Conservation (phyloP, 2,329 filamentous ascomycete genomes). For the Plectosphaerella plurivora region DNA sequence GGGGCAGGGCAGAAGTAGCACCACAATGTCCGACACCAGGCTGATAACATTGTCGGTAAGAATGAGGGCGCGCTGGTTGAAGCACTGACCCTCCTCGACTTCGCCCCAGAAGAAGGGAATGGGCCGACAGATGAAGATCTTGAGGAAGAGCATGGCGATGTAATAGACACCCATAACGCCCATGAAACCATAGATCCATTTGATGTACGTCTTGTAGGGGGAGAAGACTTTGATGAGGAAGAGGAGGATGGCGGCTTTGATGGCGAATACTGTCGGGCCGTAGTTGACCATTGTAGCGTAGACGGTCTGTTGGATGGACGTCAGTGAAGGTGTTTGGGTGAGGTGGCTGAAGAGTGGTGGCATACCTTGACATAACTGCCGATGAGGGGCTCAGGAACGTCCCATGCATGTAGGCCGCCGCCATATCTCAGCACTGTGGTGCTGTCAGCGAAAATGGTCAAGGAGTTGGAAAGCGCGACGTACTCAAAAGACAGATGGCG, state of each 20-base stretch:
- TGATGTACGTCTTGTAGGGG: conserved; percentile 13
- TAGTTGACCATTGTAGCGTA: conserved; percentile 19
- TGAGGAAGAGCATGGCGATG: conserved; percentile 18
- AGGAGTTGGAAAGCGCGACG: no score
- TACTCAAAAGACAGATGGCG: no score
- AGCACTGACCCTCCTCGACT: conserved; percentile 16
- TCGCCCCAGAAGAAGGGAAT: conserved; percentile 15
- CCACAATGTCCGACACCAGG: conserved; percentile 24
- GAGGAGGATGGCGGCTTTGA: conserved; percentile 22
- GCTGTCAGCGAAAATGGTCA: no score
- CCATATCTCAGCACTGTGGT: no score
- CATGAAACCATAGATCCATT: conserved; percentile 20
- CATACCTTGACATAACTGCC: no score
- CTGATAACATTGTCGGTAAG: conserved; percentile 22
- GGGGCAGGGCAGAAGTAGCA: conserved; percentile 24
- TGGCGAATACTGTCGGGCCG: conserved; percentile 19
- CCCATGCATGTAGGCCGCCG: no score
- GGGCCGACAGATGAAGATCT: conserved; percentile 16
- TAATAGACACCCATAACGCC: conserved; percentile 16
- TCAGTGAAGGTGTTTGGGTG: no score
- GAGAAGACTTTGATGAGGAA: conserved; percentile 23
- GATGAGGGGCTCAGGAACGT: no score
- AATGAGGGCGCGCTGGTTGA: conserved; percentile 23
- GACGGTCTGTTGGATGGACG: conserved; percentile 11
- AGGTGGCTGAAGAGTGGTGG: conserved; percentile 10